A percentile compares a stretch with the other conserved stretches of the same genome.
phyloP scores from a whole-genome alignment of 2,329 filamentous ascomycete genomes.

The Escovopsis sp. region DNA sequence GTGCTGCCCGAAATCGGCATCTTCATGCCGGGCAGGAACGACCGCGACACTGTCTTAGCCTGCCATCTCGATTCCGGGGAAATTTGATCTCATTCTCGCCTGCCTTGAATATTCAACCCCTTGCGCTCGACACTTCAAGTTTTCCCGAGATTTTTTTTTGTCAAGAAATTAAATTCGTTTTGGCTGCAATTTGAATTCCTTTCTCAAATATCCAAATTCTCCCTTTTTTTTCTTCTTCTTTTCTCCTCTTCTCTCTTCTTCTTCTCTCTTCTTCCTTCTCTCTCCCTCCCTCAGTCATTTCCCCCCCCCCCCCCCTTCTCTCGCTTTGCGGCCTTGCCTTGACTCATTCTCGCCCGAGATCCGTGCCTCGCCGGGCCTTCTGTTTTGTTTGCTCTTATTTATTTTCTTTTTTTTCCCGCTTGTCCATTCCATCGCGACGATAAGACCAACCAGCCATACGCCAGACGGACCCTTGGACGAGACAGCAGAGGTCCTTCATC shows the following conservation, averaged over 20 bases:
- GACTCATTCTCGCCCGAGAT: not conserved
- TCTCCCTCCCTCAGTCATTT: conserved; percentile 4
- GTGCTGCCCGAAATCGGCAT: conserved; percentile 10
- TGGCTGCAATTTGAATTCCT: no score
- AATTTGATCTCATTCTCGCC: not conserved
- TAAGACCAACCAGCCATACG: no score
- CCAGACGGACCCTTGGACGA: no score
- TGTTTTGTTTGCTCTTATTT: not conserved
- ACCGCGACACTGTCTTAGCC: not conserved
- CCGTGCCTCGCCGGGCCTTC: not conserved
- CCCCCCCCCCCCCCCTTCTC: not conserved
- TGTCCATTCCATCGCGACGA: no score
- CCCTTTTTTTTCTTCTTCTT: not conserved
- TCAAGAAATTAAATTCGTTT: no score
- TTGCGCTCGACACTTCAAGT: not conserved
- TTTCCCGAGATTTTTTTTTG: no score
- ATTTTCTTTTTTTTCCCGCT: no score
- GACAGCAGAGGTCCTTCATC: not conserved
- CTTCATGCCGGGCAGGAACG: conserved; percentile 7
- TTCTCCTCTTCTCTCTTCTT: not conserved
- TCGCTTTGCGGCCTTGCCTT: not conserved
- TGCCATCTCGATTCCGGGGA: not conserved
- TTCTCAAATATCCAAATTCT: not conserved
- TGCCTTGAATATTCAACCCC: not conserved
- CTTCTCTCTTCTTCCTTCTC: conserved; percentile 1